phyloP scores from a whole-genome alignment of 208 protist genomes.

The Trypanosoma theileri region DNA sequence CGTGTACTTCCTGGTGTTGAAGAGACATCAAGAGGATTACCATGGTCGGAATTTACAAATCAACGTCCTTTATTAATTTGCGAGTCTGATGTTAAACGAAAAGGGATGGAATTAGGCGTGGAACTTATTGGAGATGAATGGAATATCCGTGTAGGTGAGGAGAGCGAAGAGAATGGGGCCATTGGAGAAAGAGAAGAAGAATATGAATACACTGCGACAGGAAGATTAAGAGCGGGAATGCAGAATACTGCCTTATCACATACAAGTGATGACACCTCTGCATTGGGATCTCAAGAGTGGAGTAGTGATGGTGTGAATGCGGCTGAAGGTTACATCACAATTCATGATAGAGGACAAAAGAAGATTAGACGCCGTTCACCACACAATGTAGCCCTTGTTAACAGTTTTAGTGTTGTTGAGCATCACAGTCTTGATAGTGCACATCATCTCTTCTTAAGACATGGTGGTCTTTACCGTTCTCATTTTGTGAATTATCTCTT shows the following conservation, averaged over 20 bases:
- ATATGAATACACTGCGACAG: background rate
- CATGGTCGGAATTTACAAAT: background rate
- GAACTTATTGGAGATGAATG: conserved; percentile 83
- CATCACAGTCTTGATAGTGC: conserved; percentile 73
- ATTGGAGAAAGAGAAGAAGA: background rate
- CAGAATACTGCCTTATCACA: conserved; percentile 2
- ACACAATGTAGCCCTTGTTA: conserved; percentile 72
- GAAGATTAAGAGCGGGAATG: background rate
- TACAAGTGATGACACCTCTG: too few species aligned
- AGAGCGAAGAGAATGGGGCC: background rate
- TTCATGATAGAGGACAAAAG: too few species aligned
- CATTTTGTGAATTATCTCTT: conserved; percentile 85
- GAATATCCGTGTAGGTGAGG: conserved; percentile 43
- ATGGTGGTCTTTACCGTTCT: conserved; percentile 74
- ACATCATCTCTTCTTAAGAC: conserved; percentile 74
- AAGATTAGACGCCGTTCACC: conserved; percentile 21
- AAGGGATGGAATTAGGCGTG: conserved; percentile 82
- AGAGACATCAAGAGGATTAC: background rate
- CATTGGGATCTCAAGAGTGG: too few species aligned
- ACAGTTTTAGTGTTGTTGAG: conserved; percentile 89
- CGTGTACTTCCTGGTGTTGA: conserved; percentile 27
- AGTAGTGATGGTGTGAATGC: too few species aligned
- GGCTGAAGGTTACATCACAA: too few species aligned
- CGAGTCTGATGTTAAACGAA: conserved; percentile 52
- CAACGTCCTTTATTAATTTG: conserved; percentile 68